Conservation (phyloP, 805 yeast genomes). For the Cyberlindnera meyerae region DNA sequence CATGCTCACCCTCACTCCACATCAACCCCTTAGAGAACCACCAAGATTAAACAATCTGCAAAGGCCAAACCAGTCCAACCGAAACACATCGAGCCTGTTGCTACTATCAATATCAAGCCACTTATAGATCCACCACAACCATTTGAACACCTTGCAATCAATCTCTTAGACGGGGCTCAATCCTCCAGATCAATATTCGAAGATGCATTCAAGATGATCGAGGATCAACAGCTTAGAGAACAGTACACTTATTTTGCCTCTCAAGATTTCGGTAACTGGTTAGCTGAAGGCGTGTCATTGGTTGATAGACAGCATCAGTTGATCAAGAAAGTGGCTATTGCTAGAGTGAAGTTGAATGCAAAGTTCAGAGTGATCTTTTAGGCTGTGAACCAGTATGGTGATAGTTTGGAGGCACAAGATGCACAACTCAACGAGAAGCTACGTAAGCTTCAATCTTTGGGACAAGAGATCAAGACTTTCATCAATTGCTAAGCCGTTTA, state of each 20-base stretch:
- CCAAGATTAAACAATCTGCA: neutral
- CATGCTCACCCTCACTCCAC: constrained; percentile 3
- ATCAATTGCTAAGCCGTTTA: constrained; percentile 25
- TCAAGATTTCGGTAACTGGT: constrained; percentile 33
- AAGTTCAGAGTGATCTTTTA: constrained; percentile 36
- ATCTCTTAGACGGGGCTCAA: constrained; percentile 7
- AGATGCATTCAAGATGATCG: constrained; percentile 18
- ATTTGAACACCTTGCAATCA: constrained; percentile 6
- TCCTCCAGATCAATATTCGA: constrained; percentile 8
- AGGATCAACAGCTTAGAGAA: constrained; percentile 18
- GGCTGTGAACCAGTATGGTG: constrained; percentile 33
- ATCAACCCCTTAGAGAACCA: constrained; percentile 5
- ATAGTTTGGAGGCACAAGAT: constrained; percentile 30
- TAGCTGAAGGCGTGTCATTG: constrained; percentile 30
- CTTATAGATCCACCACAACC: constrained; percentile 12
- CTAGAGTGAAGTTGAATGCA: constrained; percentile 36
- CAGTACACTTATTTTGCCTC: constrained; percentile 27
- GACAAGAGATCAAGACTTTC: constrained; percentile 34
- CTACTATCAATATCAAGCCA: too few species aligned
- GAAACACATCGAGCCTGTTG: too few species aligned
- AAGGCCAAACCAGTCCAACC: neutral
- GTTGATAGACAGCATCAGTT: constrained; percentile 30
- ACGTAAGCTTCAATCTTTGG: constrained; percentile 35
- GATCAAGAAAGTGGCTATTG: constrained; percentile 30
- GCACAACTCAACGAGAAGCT: constrained; percentile 30